Evolutionary conservation across 1,284 basidiomycete genomes (phyloP), one percentile per base, ranked within the genome.

Genomic region (Veloboletus limbatus): DNA sequence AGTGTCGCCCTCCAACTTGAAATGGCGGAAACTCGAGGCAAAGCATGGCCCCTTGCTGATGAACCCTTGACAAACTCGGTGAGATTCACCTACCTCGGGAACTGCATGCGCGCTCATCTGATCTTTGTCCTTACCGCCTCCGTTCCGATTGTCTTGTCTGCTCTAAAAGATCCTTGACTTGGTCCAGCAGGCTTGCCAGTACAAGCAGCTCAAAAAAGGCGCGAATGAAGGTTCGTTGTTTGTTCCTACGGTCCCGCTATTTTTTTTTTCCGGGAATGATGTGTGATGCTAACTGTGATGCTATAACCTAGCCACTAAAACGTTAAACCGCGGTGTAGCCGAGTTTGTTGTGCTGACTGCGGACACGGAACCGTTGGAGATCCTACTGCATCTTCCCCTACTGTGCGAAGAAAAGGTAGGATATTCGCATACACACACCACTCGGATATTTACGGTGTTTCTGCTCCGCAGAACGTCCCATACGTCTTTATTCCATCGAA

Each of bases 311-410:
- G 89, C 88, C 40, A 97, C 95, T 57, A 98, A 98, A 79, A 99
- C 97, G 20, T 81, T 99, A 55, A 99, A 99, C 73, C 91, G 97
- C 66, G 96, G 97, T 75, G 95, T 98, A 62, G 91, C 94, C 59
- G 97, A 99, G 74, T 92, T 99, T 73, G 96, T 99, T 72, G 84
- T 99, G 64, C 79, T 99, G 72, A 97, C 97, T 49, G 97, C 94
- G 52, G 93, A 97, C 64, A 96, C 96, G 37, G 95, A 99, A 71
- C 96, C 96, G 42, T 82, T 99, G 62, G 96, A 99, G 70, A 99
- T 99, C 67, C 76, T 99, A 40, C 82, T 99, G 55, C 97, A 99
- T 72, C 83, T 99, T 22, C 97, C 97, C 35, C 78, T 99, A 45
- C 78, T 99, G 34, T 99, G 97, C 68, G 97, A 99, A 72, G 97